A percentile compares a stretch with the other conserved stretches of the same genome.
Conservation (phyloP, 148 eudicot genomes). For the Dianthus caryophyllus region DNA sequence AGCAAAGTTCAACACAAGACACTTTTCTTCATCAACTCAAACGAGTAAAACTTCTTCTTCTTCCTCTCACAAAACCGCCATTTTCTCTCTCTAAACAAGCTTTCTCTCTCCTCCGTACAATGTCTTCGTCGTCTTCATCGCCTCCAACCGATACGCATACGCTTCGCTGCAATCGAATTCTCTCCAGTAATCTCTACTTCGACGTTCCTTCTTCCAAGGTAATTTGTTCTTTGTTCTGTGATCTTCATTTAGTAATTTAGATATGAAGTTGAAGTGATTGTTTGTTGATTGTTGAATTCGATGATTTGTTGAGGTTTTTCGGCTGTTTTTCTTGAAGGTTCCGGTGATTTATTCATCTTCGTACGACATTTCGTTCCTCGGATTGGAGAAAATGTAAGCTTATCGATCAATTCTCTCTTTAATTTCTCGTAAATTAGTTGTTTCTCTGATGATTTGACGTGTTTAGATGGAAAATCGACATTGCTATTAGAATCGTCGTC, state of each 20-base stretch:
- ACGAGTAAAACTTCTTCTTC: too few species aligned
- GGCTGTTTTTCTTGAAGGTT: slow-evolving; percentile 36
- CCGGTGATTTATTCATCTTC: slow-evolving; percentile 77
- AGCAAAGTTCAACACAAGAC: too few species aligned
- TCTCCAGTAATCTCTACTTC: slow-evolving; percentile 77
- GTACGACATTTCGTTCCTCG: slow-evolving; percentile 76
- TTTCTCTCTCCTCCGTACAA: slow-evolving; percentile 20
- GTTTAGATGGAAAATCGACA: neutral
- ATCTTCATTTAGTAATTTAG: too few species aligned
- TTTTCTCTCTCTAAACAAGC: too few species aligned
- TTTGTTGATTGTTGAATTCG: neutral
- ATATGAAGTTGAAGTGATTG: neutral
- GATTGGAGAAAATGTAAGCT: slow-evolving; percentile 80
- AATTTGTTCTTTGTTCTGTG: neutral
- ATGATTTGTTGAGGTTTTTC: neutral
- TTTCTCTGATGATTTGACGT: neutral
- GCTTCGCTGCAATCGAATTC: slow-evolving; percentile 59
- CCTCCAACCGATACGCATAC: slow-evolving; percentile 21
- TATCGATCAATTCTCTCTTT: neutral
- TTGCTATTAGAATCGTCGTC: neutral
- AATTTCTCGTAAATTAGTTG: too few species aligned
- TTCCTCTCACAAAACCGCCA: too few species aligned
- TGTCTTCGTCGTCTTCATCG: slow-evolving; percentile 22
- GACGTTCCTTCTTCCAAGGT: slow-evolving; percentile 72
- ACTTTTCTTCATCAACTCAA: too few species aligned